These are phyloP conservation scores for Annulohypoxylon bovei DNA, from an alignment of 495 filamentous ascomycete species.

Conservation along the genomic window DNA sequence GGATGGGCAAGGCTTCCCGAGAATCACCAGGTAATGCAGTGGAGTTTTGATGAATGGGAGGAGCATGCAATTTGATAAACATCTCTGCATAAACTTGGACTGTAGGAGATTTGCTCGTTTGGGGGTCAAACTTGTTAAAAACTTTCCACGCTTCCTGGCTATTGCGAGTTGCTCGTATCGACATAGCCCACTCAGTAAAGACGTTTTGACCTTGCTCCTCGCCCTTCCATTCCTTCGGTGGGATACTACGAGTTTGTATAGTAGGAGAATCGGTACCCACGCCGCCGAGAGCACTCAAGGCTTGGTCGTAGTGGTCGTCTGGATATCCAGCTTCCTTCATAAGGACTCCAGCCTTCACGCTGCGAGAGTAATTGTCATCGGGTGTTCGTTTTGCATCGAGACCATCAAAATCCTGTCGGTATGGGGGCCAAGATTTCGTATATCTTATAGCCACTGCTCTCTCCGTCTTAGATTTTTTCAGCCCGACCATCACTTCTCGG, in stretches of 20 bases:
- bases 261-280: constrained; percentile 48
- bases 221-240: constrained; percentile 35
- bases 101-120: constrained; percentile 40
- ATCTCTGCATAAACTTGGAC: constrained; percentile 55
- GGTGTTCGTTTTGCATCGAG: constrained; percentile 52
- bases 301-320: constrained; percentile 46
- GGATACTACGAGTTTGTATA: constrained; percentile 52
- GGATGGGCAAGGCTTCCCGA: constrained; percentile 48
- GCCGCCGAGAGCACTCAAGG: constrained; percentile 52
- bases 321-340: constrained; percentile 55
- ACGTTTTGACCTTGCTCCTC: constrained; percentile 39
- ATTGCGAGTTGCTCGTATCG: constrained; percentile 55
- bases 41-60: constrained; percentile 11
- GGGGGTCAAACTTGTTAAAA: constrained; percentile 48
- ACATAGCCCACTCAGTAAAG: constrained; percentile 49
- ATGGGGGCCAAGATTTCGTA: constrained; percentile 58
- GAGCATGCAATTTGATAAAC: constrained; percentile 55
- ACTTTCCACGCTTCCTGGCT: constrained; percentile 56
- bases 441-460: constrained; percentile 48
- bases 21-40: constrained; percentile 52
- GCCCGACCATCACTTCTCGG: constrained; percentile 50
- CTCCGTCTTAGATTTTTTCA: constrained; percentile 52
- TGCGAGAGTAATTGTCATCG: constrained; percentile 55
- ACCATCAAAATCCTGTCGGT: constrained; percentile 54
- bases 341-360: constrained; percentile 50